Base-by-base conservation (phyloP, 768 basidiomycete species). In the Pulveroboletus ravenelii region DNA sequence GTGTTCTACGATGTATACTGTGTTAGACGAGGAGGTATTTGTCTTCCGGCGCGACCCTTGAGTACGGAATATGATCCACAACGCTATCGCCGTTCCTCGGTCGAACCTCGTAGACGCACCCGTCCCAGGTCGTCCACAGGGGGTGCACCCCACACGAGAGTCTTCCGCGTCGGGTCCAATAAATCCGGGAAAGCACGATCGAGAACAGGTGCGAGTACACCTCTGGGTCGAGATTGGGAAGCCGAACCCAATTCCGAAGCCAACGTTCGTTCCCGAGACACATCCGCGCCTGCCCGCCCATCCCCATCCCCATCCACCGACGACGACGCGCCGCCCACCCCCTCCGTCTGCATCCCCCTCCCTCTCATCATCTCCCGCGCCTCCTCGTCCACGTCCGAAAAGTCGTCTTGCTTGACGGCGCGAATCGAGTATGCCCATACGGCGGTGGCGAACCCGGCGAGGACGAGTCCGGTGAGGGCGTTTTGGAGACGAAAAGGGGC, bases 371-470 rank as follows among this genome's bases (percentile, higher is more conserved):
- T 74, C 37, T 78, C 78, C 53, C 71, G 72, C 27, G 83, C 89
- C 62, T 89, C 87, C 54, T 88, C 86, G 60, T 90, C 89, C 37
- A 90, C 76, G 64, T 92, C 90, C 57, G 87, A 83, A 64, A 95
- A 96, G 36, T 87, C 83, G 64, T 96, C 93, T 63, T 97, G 93
- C 63, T 87, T 92, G 48, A 97, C 93, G 27, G 93, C 93, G 29
- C 82, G 80, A 62, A 98, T 95, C 15, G 93, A 93, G 71, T 97
- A 98, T 5, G 84, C 76, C 81, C 91, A 98, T 9, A 96, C 84
- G 25, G 85, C 87, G 13, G 81, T 78, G 27, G 81, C 85, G 64
- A 96, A 94, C 0, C 78, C 77, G 25, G 81, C 78, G 39, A 97
- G 77, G 3, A 74, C 61, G 40, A 84, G 55, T 8, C 94, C 95